phyloP scores from a whole-genome alignment of 768 basidiomycete species.

The Boletus pseudopeckii region DNA sequence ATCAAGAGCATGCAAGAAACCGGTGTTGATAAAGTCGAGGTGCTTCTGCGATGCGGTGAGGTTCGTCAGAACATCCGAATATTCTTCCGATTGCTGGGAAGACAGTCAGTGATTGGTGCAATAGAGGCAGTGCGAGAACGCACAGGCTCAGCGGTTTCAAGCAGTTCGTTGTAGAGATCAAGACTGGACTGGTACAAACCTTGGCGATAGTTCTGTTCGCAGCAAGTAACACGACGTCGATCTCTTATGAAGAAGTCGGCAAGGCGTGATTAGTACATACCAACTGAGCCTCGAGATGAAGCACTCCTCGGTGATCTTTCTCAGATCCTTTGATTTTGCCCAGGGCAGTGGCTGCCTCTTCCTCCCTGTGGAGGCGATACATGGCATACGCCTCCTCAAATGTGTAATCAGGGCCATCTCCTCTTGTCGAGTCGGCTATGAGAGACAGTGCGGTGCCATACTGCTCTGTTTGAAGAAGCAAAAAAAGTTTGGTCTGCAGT shows the following conservation, averaged over 20 bases:
- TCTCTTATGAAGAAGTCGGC: slow-evolving; percentile 20
- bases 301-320: slow-evolving; percentile 54
- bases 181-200: slow-evolving; percentile 71
- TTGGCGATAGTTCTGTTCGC: slow-evolving; percentile 67
- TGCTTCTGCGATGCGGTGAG: slow-evolving; percentile 78
- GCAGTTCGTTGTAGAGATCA: slow-evolving; percentile 75
- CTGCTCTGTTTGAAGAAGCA: slow-evolving; percentile 84
- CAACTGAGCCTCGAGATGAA: slow-evolving; percentile 86
- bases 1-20: slow-evolving; percentile 64
- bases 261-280: slow-evolving; percentile 42
- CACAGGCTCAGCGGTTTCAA: slow-evolving; percentile 77
- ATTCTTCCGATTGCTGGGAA: slow-evolving; percentile 76
- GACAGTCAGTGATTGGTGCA: slow-evolving; percentile 1
- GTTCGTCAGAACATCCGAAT: slow-evolving; percentile 84
- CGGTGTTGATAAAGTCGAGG: slow-evolving; percentile 77
- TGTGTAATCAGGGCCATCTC: slow-evolving; percentile 21
- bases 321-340: slow-evolving; percentile 42
- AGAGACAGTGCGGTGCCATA: slow-evolving; percentile 67
- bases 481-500: slow-evolving; percentile 78
- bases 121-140: slow-evolving; percentile 30
- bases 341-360: slow-evolving; percentile 59
- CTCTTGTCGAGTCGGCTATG: slow-evolving; percentile 32
- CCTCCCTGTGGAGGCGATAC: slow-evolving; percentile 78
- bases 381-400: slow-evolving; percentile 82
- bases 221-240: slow-evolving; percentile 12